phyloP scores from a whole-genome alignment of 148 eudicot species.

The Fagopyrum tataricum region DNA sequence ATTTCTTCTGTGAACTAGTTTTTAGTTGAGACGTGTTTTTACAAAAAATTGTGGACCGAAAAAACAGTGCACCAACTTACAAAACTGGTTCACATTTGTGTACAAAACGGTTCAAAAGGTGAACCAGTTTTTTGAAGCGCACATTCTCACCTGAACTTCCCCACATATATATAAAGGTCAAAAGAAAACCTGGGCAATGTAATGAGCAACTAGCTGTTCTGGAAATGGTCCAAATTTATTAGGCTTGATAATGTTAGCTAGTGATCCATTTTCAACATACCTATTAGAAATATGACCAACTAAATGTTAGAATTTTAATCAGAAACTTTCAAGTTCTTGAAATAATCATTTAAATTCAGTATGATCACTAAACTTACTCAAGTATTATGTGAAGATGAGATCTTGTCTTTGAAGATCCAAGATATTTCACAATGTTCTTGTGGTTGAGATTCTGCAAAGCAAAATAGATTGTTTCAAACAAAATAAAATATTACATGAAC shows the following conservation, averaged over 20 bases:
- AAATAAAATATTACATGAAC: conserved; percentile 1
- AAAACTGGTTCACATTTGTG: too few relatives aligned
- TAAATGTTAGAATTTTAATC: conserved; percentile 6
- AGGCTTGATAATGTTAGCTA: conserved; percentile 96
- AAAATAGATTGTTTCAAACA: conserved; percentile 3
- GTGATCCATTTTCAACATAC: conserved; percentile 99
- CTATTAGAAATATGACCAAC: conserved; percentile 28
- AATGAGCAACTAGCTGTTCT: conserved; percentile 91
- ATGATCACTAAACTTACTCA: conserved; percentile 55
- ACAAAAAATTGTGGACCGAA: too few relatives aligned
- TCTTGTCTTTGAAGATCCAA: conserved; percentile 91
- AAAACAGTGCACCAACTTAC: too few relatives aligned
- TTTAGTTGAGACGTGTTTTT: too few relatives aligned
- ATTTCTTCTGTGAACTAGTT: too few relatives aligned
- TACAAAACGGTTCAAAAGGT: too few relatives aligned
- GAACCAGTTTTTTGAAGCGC: too few relatives aligned
- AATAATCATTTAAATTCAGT: not conserved
- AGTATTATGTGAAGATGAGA: conserved; percentile 96
- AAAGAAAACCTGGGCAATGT: conserved; percentile 78
- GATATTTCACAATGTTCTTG: conserved; percentile 97
- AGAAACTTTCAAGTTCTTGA: not conserved
- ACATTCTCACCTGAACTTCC: too few relatives aligned
- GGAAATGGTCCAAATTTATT: conserved; percentile 99
- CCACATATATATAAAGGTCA: not conserved
- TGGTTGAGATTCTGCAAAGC: conserved; percentile 83